Evolutionary conservation across 306 rosid genomes (phyloP), one percentile per base, ranked within the genome.

Genomic region (Pyrus communis): DNA sequence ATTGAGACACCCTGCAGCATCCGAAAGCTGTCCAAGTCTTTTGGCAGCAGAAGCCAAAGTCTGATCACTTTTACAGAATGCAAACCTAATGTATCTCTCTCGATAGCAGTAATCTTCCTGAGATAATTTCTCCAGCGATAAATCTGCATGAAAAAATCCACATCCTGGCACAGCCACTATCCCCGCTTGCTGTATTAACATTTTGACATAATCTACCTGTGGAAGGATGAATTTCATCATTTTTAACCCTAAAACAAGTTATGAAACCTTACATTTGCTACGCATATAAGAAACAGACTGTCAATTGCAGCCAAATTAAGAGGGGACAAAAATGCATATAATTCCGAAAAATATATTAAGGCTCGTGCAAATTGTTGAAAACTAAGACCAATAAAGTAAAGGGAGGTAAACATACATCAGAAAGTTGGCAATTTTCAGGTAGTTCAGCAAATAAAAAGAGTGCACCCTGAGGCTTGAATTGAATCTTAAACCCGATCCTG

Each of bases 121-220:
- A 55, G 83, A 79, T 79, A 2, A 63, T 80, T 84, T 91, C 70
- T 83, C 78, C 46, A 67, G 38, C 8, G 21, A 77, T 25, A 60
- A 76, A 61, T 83, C 73, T 19, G 85, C 23, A 59, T 82, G 96
- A 35, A 93, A 91, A 79, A 93, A 91, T 66, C 93, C 91, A 70
- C 88, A 82, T 45, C 97, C 94, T 70, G 96, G 97, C 78, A 93
- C 97, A 22, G 96, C 97, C 87, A 91, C 98, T 78, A 93, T 90
- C 35, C 92, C 97, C 0, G 91, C 94, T 80, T 82, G 79, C 75
- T 89, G 72, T 84, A 94, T 89, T 71, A 94, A 49, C 73, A 82
- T 84, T 83, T 83, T 85, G 9, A 94, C 93, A 87, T 75, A 94
- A 74, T 91, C 93, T 45, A 86, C 89, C 97, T 94, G 89, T 33